Evolutionary conservation across 225 moss, liverwort and hornwort species (phyloP).

Genomic region (Anthoceros angustus): DNA sequence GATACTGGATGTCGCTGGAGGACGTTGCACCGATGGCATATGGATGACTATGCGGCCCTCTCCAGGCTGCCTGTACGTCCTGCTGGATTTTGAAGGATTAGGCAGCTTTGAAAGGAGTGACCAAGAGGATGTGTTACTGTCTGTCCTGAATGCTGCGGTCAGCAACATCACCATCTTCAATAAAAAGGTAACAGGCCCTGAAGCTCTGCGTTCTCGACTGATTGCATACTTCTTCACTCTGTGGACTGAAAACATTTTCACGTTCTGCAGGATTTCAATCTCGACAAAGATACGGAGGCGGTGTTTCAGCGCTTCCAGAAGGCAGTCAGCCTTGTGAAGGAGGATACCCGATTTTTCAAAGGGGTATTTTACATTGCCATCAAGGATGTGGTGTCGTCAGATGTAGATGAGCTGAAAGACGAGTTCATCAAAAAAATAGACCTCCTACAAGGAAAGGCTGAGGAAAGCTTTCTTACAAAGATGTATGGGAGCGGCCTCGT

Average conservation of each 20-base stretch:
- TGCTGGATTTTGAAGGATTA: constrained; percentile 49
- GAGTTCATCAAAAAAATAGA: constrained; percentile 37
- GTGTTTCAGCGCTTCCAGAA: constrained; percentile 32
- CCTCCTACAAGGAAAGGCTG: constrained; percentile 26
- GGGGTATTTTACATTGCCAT: constrained; percentile 54
- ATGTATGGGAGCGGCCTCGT: constrained; percentile 46
- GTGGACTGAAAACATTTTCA: no score
- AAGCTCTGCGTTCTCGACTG: background rate
- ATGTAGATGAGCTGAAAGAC: constrained; percentile 42
- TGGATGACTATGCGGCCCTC: constrained; percentile 44
- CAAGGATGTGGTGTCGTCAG: constrained; percentile 45
- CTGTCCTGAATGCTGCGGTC: constrained; percentile 51
- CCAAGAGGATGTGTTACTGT: constrained; percentile 58
- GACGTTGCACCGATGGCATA: constrained; percentile 52
- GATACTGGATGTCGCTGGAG: constrained; percentile 44
- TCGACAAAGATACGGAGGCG: constrained; percentile 32
- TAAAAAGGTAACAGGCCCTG: constrained; percentile 20
- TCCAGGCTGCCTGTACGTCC: constrained; percentile 29
- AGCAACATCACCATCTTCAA: constrained; percentile 55
- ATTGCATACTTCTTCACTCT: background rate
- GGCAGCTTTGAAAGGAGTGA: constrained; percentile 64
- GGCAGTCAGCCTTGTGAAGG: constrained; percentile 22
- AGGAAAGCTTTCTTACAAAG: constrained; percentile 39
- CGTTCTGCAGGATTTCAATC: constrained; percentile 22
- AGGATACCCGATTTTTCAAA: constrained; percentile 29